Evolutionary conservation across 1,284 basidiomycete genomes (phyloP).

Genomic region (Cystobasidiaceae sp.): DNA sequence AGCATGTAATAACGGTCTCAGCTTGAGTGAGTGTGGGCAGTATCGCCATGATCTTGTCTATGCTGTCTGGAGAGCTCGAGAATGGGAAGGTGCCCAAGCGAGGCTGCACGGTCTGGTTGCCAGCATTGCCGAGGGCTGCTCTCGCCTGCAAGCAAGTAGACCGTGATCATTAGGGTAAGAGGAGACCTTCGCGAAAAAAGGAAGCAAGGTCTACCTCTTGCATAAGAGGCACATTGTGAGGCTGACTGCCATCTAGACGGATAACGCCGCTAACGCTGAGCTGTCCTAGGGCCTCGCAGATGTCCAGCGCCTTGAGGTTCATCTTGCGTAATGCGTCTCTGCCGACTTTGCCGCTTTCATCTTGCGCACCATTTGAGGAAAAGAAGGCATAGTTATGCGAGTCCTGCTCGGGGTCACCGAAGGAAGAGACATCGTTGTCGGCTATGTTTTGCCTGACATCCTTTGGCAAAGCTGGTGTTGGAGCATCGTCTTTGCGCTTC

Average conservation of each 20-base stretch:
- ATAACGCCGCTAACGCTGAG: not conserved
- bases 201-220: not conserved
- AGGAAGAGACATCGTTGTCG: too few relatives aligned
- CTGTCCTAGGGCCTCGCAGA: slow-evolving; percentile 7
- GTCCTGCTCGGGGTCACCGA: too few relatives aligned
- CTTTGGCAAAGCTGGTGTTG: too few relatives aligned
- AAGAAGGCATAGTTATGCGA: too few relatives aligned
- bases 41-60: slow-evolving; percentile 14
- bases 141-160: not conserved
- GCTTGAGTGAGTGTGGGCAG: slow-evolving; percentile 2
- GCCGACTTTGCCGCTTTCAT: too few relatives aligned
- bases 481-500: too few relatives aligned
- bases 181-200: too few relatives aligned
- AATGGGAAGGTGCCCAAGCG: slow-evolving; percentile 2
- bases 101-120: not conserved
- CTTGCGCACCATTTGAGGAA: too few relatives aligned
- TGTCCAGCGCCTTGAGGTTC: slow-evolving; percentile 6
- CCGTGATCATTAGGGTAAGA: not conserved
- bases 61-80: slow-evolving; percentile 6
- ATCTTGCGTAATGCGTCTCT: not conserved
- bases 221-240: not conserved
- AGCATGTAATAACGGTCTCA: slow-evolving; percentile 9
- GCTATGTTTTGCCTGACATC: too few relatives aligned
- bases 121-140: not conserved
- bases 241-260: not conserved